Percentiles rank a stretch among this genome's conserved stretches.
These are phyloP conservation scores for Entophlyctis luteolus DNA, from an alignment of 192 early-diverging fungal genomes.

Conservation along the genomic window DNA sequence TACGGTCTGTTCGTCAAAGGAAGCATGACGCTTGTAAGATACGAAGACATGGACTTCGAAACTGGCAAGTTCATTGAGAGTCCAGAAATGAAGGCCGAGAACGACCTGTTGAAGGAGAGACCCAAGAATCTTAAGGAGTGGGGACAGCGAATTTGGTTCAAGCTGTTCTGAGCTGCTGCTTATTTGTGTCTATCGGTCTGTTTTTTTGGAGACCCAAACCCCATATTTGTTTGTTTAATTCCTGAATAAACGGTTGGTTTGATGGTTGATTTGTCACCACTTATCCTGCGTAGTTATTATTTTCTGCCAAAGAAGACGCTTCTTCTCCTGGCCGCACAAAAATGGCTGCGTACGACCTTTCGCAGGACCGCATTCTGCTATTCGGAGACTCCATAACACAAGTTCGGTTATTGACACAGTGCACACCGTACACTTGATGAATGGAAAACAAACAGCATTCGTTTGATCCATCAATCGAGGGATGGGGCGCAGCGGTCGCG, in stretches of 20 bases:
- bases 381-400: slow-evolving; percentile 44
- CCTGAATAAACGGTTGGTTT: too few relatives aligned
- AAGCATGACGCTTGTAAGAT: not conserved
- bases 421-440: not conserved
- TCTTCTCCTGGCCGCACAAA: too few relatives aligned
- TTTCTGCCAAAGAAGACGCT: too few relatives aligned
- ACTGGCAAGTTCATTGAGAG: slow-evolving; percentile 13
- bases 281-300: too few relatives aligned
- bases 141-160: slow-evolving; percentile 14
- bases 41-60: slow-evolving; percentile 27
- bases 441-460: not conserved
- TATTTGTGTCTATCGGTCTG: slow-evolving; percentile 28
- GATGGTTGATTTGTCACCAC: too few relatives aligned
- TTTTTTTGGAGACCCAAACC: slow-evolving; percentile 40
- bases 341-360: slow-evolving; percentile 7
- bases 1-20: not conserved
- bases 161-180: slow-evolving; percentile 11
- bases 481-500: not conserved
- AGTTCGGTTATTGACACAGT: not conserved
- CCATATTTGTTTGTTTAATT: slow-evolving; percentile 20
- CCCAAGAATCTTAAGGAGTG: slow-evolving; percentile 20
- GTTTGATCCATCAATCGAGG: not conserved
- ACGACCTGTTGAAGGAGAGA: not conserved
- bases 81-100: slow-evolving; percentile 2
- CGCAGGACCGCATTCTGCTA: slow-evolving; percentile 33